Percentiles rank a stretch among this genome's conserved stretches.
phyloP scores from a whole-genome alignment of 108 stramenopile genomes.

The Pseudonitzschia multiseries region DNA sequence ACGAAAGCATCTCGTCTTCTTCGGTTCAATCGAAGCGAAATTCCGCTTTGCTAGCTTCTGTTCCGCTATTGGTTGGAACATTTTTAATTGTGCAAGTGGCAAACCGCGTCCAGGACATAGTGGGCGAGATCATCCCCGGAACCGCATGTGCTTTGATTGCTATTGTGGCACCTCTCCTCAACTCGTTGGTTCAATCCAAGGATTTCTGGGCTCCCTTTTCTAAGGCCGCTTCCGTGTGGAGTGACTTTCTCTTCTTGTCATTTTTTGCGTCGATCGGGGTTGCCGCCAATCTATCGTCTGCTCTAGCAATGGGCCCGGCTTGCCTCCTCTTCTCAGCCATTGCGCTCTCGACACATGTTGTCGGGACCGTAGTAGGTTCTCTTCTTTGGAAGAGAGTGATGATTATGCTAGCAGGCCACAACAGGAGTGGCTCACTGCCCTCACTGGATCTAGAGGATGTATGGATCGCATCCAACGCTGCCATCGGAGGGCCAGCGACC shows the following conservation, averaged over 20 bases:
- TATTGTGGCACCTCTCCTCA: slow-evolving; percentile 35
- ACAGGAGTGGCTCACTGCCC: background rate
- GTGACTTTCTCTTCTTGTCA: slow-evolving; percentile 54
- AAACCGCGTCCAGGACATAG: slow-evolving; percentile 17
- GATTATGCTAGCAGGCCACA: background rate
- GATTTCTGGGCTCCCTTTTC: slow-evolving; percentile 1
- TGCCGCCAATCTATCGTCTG: slow-evolving; percentile 51
- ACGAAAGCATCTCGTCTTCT: background rate
- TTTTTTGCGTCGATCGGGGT: slow-evolving; percentile 74
- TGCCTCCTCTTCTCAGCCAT: slow-evolving; percentile 51
- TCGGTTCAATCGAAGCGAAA: background rate
- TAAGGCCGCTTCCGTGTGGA: slow-evolving; percentile 13
- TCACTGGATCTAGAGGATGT: slow-evolving; percentile 52
- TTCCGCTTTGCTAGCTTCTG: slow-evolving; percentile 1
- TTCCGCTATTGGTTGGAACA: slow-evolving; percentile 22
- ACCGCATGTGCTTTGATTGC: slow-evolving; percentile 66
- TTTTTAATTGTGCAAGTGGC: slow-evolving; percentile 26
- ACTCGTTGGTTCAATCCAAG: slow-evolving; percentile 4
- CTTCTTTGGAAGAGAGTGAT: slow-evolving; percentile 5
- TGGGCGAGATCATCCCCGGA: slow-evolving; percentile 48
- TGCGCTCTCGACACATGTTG: slow-evolving; percentile 54
- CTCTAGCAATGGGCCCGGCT: slow-evolving; percentile 37
- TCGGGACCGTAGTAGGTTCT: slow-evolving; percentile 38
- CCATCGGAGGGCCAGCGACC: slow-evolving; percentile 78
- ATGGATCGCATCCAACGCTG: slow-evolving; percentile 80